These are phyloP conservation scores for Stylosanthes scabra DNA, from an alignment of 331 rosid genomes.

Conservation along the genomic window DNA sequence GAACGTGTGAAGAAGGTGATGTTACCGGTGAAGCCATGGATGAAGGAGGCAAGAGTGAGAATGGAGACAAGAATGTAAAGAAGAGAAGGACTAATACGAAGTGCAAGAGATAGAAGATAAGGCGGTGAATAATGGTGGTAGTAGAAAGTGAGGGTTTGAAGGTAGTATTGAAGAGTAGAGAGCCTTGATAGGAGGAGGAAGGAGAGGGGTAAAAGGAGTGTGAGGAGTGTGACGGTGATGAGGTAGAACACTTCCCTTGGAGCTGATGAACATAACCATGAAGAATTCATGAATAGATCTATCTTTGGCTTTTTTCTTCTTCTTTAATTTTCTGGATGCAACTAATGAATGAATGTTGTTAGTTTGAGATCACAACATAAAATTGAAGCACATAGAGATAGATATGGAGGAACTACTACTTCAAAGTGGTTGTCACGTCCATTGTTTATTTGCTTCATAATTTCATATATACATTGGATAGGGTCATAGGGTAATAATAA, in stretches of 20 bases:
- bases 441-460: slow-evolving; percentile 39
- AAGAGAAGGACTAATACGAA: slow-evolving; percentile 47
- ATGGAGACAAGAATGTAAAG: slow-evolving; percentile 59
- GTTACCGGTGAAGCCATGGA: slow-evolving; percentile 58
- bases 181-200: slow-evolving; percentile 80
- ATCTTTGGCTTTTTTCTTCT: slow-evolving; percentile 30
- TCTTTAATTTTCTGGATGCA: slow-evolving; percentile 35
- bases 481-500: no score
- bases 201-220: slow-evolving; percentile 75
- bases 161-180: slow-evolving; percentile 44
- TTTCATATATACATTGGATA: not conserved
- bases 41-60: slow-evolving; percentile 51
- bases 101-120: slow-evolving; percentile 41
- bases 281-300: slow-evolving; percentile 34
- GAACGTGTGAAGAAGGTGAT: slow-evolving; percentile 6
- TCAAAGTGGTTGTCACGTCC: slow-evolving; percentile 71
- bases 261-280: slow-evolving; percentile 19
- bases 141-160: slow-evolving; percentile 41
- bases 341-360: not conserved
- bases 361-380: not conserved
- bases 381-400: slow-evolving; percentile 11
- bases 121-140: slow-evolving; percentile 12
- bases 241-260: slow-evolving; percentile 56
- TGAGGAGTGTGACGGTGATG: slow-evolving; percentile 62
- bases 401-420: slow-evolving; percentile 41